phyloP scores from a whole-genome alignment of 352 stramenopile species.

The Hyphochytrium catenoides region DNA sequence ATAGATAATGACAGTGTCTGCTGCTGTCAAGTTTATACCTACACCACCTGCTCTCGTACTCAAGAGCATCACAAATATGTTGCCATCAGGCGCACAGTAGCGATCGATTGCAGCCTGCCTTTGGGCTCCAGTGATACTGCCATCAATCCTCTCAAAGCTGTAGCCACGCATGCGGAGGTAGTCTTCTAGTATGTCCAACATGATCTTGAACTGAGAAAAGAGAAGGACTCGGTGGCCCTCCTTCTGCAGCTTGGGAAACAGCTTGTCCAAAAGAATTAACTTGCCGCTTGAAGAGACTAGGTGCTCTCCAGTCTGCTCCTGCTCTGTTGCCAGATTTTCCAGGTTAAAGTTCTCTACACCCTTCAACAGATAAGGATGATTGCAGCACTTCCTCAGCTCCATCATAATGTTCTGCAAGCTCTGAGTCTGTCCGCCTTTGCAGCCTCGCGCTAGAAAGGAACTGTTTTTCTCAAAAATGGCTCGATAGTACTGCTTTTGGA shows the following conservation, averaged over 20 bases:
- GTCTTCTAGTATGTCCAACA: constrained; percentile 98
- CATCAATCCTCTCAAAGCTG: constrained; percentile 92
- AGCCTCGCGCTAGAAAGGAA: constrained; percentile 51
- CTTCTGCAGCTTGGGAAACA: constrained; percentile 82
- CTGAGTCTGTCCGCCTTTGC: constrained; percentile 33
- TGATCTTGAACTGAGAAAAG: constrained; percentile 98
- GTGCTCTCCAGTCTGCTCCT: constrained; percentile 41
- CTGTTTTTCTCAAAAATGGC: constrained; percentile 80
- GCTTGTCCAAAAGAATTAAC: constrained; percentile 93
- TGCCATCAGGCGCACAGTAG: constrained; percentile 37
- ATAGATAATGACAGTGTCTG: constrained; percentile 78
- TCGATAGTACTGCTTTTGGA: constrained; percentile 71
- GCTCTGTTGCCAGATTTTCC: constrained; percentile 25
- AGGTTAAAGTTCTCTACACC: constrained; percentile 56
- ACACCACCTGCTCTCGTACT: constrained; percentile 90
- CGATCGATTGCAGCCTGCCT: constrained; percentile 79
- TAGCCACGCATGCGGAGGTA: constrained; percentile 78
- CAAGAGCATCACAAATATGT: constrained; percentile 90
- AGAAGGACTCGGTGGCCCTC: constrained; percentile 91
- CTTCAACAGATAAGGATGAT: constrained; percentile 76
- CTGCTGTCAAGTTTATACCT: constrained; percentile 89
- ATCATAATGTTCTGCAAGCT: constrained; percentile 76
- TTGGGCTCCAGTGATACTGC: constrained; percentile 87
- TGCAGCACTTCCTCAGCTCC: constrained; percentile 83
- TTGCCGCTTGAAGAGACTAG: constrained; percentile 90